Evolutionary conservation across 73 alveolate species (phyloP), one percentile per base, ranked within the genome.

Genomic region (Paramecium bursaria): DNA sequence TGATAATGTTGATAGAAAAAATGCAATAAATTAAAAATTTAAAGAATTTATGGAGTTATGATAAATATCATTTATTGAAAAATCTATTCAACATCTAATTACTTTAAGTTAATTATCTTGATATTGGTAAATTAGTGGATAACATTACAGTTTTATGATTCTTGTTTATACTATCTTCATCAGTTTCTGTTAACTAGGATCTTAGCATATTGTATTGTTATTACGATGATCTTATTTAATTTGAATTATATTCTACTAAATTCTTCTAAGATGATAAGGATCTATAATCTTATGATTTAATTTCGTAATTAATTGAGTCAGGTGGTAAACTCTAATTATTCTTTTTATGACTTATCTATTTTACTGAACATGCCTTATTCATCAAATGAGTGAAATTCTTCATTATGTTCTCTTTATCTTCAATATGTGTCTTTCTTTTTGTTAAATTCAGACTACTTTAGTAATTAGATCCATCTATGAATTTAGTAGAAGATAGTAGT

Each of bases 291-390:
- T 67, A 39, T 30, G 19, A 39, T 21, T 67, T 53, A 5, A 25
- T 67, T 7, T 7, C 11, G 14, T 39, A 39, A 7, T 39, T 39
- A 39, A 11, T 39, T 26, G 55, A n/a, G n/a, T n/a, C n/a, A n/a
- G n/a, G n/a, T 31, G 82, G 82, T 47, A 67, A 25, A 39, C 82
- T 67, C 44, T 67, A 42, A 67, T 67, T 67, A 67, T 67, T 67
- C 19, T 67, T 67, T 30, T 42, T 67, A 27, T 67, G 82, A 5
- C 22, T 67, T 7, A 39, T 39, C 49, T 39, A 39, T 39, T 39
- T 39, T 7, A 11, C 11, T 26, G 55, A n/a, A 67, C 55, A 22
- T 6, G 29, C 22, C 25, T 67, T 67, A 14, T 13, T 39, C 46
- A 57, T 57, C 17, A 57, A 30, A 30, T 17, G 44, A 67, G 54